Conservation (phyloP, 163 green algal genomes). For the Scenedesmus sp. region DNA sequence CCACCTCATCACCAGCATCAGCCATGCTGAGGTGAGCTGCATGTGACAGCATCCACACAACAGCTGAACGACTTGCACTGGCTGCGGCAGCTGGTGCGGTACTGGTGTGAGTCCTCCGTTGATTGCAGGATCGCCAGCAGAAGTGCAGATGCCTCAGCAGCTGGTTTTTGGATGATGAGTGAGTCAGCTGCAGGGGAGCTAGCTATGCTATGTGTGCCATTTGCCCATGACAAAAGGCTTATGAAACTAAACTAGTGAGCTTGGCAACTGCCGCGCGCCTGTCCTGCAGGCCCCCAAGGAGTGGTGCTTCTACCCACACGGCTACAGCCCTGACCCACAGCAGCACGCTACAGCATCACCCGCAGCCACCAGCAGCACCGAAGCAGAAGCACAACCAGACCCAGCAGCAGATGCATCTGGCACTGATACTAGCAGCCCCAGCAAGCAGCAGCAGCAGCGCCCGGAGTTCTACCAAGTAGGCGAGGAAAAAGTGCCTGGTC, state of each 20-base stretch:
- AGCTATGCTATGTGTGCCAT: neutral
- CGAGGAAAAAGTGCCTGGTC: slow-evolving; percentile 15
- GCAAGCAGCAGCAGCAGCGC: neutral
- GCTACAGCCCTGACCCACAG: slow-evolving; percentile 33
- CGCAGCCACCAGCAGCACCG: neutral
- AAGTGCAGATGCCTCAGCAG: neutral
- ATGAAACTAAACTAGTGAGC: neutral
- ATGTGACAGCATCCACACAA: neutral
- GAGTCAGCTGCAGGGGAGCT: no score
- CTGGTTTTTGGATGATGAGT: neutral
- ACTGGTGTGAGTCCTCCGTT: no score
- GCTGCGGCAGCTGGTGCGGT: neutral
- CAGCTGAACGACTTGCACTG: neutral
- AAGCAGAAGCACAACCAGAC: neutral
- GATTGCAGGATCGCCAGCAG: no score
- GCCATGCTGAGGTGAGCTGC: slow-evolving; percentile 43
- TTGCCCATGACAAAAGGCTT: no score
- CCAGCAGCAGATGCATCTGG: neutral
- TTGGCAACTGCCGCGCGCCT: neutral
- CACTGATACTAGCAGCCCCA: neutral
- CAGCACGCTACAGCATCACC: neutral
- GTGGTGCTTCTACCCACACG: slow-evolving; percentile 69
- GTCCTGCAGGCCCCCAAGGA: slow-evolving; percentile 56
- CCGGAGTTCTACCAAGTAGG: slow-evolving; percentile 32
- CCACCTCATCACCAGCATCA: slow-evolving; percentile 54